Conservation (phyloP, 352 stramenopile species). For the Thalassiosira hispida region DNA sequence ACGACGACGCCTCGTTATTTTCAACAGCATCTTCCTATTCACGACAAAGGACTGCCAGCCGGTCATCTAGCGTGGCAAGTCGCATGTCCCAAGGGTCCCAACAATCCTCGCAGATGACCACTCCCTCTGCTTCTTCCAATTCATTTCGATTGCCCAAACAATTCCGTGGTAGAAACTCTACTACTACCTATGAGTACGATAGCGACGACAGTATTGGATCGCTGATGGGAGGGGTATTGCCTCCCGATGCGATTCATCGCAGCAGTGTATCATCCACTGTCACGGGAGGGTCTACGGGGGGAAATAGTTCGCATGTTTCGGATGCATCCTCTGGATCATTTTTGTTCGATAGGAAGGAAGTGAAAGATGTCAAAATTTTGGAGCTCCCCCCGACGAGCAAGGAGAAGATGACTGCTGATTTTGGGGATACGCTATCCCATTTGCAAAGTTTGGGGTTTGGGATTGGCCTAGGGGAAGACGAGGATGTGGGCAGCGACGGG, state of each 20-base stretch:
- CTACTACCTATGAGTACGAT: conserved; percentile 27
- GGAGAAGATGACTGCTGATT: conserved; percentile 19
- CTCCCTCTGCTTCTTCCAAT: not conserved
- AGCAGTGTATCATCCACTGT: not conserved
- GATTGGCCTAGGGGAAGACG: conserved; percentile 17
- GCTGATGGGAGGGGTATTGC: conserved; percentile 28
- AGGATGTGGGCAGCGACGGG: conserved; percentile 5
- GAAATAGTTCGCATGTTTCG: not conserved
- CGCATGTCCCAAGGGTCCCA: conserved; percentile 28
- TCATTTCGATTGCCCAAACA: conserved; percentile 21
- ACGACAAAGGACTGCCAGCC: not conserved
- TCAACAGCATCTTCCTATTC: conserved; percentile 34
- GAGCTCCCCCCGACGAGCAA: not conserved
- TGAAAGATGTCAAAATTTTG: not conserved
- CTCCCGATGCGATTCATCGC: not conserved
- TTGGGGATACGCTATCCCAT: conserved; percentile 38
- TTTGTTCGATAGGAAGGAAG: conserved; percentile 18
- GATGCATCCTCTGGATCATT: conserved; percentile 29
- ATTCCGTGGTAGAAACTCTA: not conserved
- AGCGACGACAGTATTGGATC: conserved; percentile 51
- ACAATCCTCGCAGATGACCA: conserved; percentile 11
- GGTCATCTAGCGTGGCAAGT: conserved; percentile 39
- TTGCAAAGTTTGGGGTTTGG: conserved; percentile 42
- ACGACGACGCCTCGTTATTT: conserved; percentile 32
- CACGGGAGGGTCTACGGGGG: not conserved